Evolutionary conservation across 768 basidiomycete species (phyloP).

Genomic region (Chalciporus sphaerocephalus): DNA sequence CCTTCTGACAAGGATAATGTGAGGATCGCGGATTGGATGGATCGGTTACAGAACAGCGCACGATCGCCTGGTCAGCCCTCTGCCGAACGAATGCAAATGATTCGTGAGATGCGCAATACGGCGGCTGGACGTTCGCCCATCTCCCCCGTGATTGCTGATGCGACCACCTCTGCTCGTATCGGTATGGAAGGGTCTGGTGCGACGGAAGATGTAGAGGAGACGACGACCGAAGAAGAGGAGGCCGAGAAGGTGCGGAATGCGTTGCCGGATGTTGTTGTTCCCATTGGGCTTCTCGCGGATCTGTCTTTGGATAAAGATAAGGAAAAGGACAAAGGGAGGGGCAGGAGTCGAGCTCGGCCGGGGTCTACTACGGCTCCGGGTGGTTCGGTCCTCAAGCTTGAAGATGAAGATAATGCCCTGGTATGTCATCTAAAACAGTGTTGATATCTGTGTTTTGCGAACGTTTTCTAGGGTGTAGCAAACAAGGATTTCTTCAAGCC

Average conservation of each 20-base stretch:
- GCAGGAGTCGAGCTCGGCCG: conserved; percentile 35
- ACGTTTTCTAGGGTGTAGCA: conserved; percentile 59
- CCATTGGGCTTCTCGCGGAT: conserved; percentile 71
- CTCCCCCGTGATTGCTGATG: neutral
- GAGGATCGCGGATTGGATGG: conserved; percentile 71
- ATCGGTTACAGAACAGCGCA: conserved; percentile 60
- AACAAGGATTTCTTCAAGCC: conserved; percentile 79
- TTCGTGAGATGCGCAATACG: conserved; percentile 33
- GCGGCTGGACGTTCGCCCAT: conserved; percentile 3
- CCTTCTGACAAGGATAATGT: conserved; percentile 67
- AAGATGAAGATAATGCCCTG: conserved; percentile 60
- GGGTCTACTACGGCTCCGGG: conserved; percentile 8
- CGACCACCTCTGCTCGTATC: neutral
- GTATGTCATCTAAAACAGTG: conserved; percentile 31
- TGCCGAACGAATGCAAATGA: conserved; percentile 24
- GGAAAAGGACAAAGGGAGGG: conserved; percentile 38
- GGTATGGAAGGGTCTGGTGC: conserved; percentile 37
- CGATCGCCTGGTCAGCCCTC: conserved; percentile 43
- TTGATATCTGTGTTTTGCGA: conserved; percentile 6
- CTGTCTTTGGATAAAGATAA: conserved; percentile 58
- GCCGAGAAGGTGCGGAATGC: conserved; percentile 45
- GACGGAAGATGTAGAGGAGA: conserved; percentile 32
- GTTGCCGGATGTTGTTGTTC: conserved; percentile 68
- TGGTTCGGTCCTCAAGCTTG: conserved; percentile 27
- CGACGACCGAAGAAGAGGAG: conserved; percentile 35